Evolutionary conservation across 352 stramenopile species (phyloP).

Genomic region (Phytophthora quininea): DNA sequence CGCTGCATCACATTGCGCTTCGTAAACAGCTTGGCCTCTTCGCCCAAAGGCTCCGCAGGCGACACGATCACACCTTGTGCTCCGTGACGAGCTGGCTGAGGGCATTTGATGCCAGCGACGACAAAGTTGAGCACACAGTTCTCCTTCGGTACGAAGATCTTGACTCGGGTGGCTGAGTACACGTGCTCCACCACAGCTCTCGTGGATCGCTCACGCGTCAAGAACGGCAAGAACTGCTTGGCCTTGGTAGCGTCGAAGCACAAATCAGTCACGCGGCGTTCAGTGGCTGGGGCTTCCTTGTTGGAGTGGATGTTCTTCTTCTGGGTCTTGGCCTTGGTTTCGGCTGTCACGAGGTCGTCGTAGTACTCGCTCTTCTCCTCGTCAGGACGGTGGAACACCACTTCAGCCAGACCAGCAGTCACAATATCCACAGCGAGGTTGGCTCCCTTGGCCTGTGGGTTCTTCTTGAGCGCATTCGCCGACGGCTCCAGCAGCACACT

Average conservation of each 20-base stretch:
- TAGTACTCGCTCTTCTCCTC: slow-evolving; percentile 97
- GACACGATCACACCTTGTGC: slow-evolving; percentile 90
- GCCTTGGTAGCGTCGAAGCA: slow-evolving; percentile 89
- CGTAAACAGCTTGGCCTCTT: slow-evolving; percentile 89
- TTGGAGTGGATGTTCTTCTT: slow-evolving; percentile 95
- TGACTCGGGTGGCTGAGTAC: slow-evolving; percentile 96
- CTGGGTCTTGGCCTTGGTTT: slow-evolving; percentile 92
- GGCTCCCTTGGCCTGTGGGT: slow-evolving; percentile 73
- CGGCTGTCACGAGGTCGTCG: slow-evolving; percentile 95
- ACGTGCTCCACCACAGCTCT: slow-evolving; percentile 95
- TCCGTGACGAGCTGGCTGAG: slow-evolving; percentile 83
- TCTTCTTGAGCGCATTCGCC: slow-evolving; percentile 77
- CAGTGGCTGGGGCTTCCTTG: slow-evolving; percentile 66
- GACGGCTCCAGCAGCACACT: slow-evolving; percentile 92
- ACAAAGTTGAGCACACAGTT: slow-evolving; percentile 97
- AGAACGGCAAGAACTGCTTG: slow-evolving; percentile 89
- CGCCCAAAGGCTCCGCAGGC: slow-evolving; percentile 86
- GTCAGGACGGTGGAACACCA: slow-evolving; percentile 93
- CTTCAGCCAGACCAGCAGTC: slow-evolving; percentile 92
- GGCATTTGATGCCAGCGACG: slow-evolving; percentile 89
- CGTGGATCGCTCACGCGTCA: slow-evolving; percentile 79
- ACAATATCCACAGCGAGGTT: slow-evolving; percentile 91
- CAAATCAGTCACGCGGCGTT: slow-evolving; percentile 85
- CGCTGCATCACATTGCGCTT: slow-evolving; percentile 91
- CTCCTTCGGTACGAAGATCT: slow-evolving; percentile 96